phyloP scores from a whole-genome alignment of 495 filamentous ascomycete species.

The Aspergillus egyptiacus region DNA sequence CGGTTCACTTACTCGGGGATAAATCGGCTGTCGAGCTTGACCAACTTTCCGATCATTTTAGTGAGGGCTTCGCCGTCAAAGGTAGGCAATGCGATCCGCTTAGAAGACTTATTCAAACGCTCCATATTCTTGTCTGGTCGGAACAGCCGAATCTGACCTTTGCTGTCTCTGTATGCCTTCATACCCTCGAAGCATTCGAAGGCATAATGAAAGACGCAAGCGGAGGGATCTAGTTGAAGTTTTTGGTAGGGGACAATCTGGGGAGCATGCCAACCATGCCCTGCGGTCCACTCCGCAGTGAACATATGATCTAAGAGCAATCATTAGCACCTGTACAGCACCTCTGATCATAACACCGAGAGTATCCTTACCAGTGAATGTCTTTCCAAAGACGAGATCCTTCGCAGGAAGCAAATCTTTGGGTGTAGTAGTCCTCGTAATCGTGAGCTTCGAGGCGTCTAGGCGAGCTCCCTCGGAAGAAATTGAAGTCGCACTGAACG shows the following conservation, averaged over 20 bases:
- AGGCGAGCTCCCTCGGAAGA: constrained; percentile 54
- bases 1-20: constrained; percentile 59
- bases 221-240: constrained; percentile 89
- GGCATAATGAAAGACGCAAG: constrained; percentile 97
- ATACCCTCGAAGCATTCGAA: constrained; percentile 98
- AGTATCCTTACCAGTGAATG: constrained; percentile 66
- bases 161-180: constrained; percentile 89
- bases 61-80: constrained; percentile 67
- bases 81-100: constrained; percentile 85
- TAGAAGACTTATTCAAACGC: constrained; percentile 80
- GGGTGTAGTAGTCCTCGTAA: constrained; percentile 69
- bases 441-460: constrained; percentile 66
- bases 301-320: constrained; percentile 85
- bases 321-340: constrained; percentile 16
- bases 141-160: constrained; percentile 75
- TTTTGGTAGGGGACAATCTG: constrained; percentile 91
- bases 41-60: constrained; percentile 72
- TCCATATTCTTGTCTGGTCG: constrained; percentile 96
- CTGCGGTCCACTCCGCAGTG: constrained; percentile 84
- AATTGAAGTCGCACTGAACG: constrained; percentile 57
- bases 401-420: constrained; percentile 66
- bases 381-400: constrained; percentile 78
- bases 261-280: constrained; percentile 71
- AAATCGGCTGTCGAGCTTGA: constrained; percentile 75
- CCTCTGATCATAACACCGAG: background rate